Conservation (phyloP, 495 filamentous ascomycete genomes). For the Hypoxylon cercidicola region DNA sequence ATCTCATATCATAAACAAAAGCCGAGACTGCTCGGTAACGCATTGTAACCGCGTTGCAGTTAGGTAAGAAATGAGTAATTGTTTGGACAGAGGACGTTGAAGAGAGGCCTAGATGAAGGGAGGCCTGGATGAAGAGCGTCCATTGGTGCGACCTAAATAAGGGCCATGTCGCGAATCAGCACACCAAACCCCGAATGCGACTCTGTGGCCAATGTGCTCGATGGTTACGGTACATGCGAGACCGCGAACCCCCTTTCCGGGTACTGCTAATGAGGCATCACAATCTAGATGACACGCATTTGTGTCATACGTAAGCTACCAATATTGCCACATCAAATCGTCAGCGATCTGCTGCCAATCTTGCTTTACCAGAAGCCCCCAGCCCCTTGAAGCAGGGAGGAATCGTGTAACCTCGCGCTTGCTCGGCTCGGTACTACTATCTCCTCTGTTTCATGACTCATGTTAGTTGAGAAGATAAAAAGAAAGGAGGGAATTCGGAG, state of each 20-base stretch:
- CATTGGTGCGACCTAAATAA: not conserved
- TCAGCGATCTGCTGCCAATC: slow-evolving; percentile 15
- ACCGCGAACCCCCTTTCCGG: not conserved
- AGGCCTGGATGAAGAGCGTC: not conserved
- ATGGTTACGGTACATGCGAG: not conserved
- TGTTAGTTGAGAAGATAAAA: not conserved
- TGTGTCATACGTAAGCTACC: slow-evolving; percentile 23
- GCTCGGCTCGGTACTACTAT: slow-evolving; percentile 19
- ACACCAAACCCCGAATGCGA: not conserved
- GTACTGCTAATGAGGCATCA: not conserved
- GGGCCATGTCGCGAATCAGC: not conserved
- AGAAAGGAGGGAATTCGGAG: slow-evolving; percentile 6
- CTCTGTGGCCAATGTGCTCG: not conserved
- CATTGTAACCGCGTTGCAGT: not conserved
- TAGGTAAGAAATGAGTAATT: not conserved
- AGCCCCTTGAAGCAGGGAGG: not conserved
- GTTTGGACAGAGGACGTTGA: not conserved
- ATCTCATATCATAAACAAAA: not conserved
- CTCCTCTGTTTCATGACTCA: not conserved
- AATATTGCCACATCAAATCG: not conserved
- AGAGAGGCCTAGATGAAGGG: not conserved
- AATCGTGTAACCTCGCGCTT: slow-evolving; percentile 35
- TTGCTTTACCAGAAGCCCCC: not conserved
- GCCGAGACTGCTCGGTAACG: not conserved
- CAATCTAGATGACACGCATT: not conserved